A percentile compares a stretch with the other conserved stretches of the same genome.
These are phyloP conservation scores for Hypoxylon trugodes DNA, from an alignment of 495 filamentous ascomycete genomes.

Conservation along the genomic window DNA sequence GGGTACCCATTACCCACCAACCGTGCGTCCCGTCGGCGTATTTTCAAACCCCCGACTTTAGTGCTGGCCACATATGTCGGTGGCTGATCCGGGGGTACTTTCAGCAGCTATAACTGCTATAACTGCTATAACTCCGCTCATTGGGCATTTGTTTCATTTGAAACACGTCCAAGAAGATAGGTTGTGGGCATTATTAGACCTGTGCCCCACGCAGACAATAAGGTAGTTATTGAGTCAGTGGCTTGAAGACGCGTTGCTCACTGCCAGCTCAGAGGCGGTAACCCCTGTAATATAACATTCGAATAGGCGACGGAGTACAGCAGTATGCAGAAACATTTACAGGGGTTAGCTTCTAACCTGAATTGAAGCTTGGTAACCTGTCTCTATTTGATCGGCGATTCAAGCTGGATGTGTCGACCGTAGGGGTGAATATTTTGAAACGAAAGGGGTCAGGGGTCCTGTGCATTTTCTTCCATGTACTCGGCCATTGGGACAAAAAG, in stretches of 20 bases:
- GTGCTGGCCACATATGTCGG: constrained; percentile 9
- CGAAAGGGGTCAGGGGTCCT: constrained; percentile 28
- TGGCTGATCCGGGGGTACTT: constrained; percentile 7
- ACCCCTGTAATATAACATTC: background rate
- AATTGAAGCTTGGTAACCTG: constrained; percentile 3
- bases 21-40: constrained; percentile 23
- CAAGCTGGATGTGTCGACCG: constrained; percentile 4
- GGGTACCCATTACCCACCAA: constrained; percentile 28
- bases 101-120: background rate
- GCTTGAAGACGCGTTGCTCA: constrained; percentile 1
- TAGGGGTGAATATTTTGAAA: constrained; percentile 21
- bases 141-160: background rate
- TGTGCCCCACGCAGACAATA: too few relatives aligned
- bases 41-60: constrained; percentile 9
- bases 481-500: constrained; percentile 9
- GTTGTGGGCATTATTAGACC: too few relatives aligned
- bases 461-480: too few relatives aligned
- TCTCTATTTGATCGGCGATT: constrained; percentile 12
- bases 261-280: background rate
- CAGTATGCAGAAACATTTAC: constrained; percentile 12
- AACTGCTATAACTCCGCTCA: background rate
- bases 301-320: background rate
- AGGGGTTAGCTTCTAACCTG: constrained; percentile 3
- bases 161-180: constrained; percentile 1
- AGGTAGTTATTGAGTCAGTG: too few relatives aligned